Percentiles rank a stretch among this genome's conserved stretches.
These are phyloP conservation scores for Mycena chlorophos DNA, from an alignment of 768 basidiomycete genomes.

Conservation along the genomic window DNA sequence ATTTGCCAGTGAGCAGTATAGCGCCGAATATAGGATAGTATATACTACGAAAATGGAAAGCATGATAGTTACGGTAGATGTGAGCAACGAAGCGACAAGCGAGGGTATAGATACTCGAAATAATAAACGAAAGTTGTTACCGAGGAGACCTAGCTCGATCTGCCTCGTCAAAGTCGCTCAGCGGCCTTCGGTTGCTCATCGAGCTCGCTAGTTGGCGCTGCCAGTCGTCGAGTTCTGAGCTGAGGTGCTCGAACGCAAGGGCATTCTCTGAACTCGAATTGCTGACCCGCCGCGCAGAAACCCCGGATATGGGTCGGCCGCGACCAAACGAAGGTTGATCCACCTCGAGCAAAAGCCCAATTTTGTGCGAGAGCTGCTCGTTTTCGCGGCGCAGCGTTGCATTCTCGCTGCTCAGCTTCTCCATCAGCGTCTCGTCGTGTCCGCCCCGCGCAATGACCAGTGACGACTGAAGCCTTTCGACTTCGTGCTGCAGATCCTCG, in stretches of 20 bases:
- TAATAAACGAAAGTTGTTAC: slow-evolving; percentile 44
- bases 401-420: slow-evolving; percentile 84
- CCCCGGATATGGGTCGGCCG: slow-evolving; percentile 60
- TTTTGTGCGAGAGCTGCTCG: slow-evolving; percentile 88
- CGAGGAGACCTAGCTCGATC: slow-evolving; percentile 63
- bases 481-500: slow-evolving; percentile 78
- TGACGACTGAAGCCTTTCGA: slow-evolving; percentile 73
- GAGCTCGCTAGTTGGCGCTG: slow-evolving; percentile 80
- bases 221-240: slow-evolving; percentile 84
- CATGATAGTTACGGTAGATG: slow-evolving; percentile 27
- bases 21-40: slow-evolving; percentile 18
- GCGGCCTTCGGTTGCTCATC: slow-evolving; percentile 68
- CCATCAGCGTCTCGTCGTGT: slow-evolving; percentile 72
- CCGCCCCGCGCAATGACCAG: slow-evolving; percentile 74
- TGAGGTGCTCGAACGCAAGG: slow-evolving; percentile 73
- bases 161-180: slow-evolving; percentile 70
- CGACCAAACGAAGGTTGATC: slow-evolving; percentile 74
- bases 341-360: slow-evolving; percentile 83
- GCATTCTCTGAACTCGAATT: slow-evolving; percentile 83
- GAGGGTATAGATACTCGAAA: slow-evolving; percentile 39
- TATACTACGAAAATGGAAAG: slow-evolving; percentile 23
- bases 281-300: slow-evolving; percentile 60
- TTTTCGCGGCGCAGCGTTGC: slow-evolving; percentile 78
- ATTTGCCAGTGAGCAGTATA: slow-evolving; percentile 27
- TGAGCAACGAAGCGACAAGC: slow-evolving; percentile 30